phyloP scores from a whole-genome alignment of 805 yeast genomes.

The Sugiyamaella smithiae region DNA sequence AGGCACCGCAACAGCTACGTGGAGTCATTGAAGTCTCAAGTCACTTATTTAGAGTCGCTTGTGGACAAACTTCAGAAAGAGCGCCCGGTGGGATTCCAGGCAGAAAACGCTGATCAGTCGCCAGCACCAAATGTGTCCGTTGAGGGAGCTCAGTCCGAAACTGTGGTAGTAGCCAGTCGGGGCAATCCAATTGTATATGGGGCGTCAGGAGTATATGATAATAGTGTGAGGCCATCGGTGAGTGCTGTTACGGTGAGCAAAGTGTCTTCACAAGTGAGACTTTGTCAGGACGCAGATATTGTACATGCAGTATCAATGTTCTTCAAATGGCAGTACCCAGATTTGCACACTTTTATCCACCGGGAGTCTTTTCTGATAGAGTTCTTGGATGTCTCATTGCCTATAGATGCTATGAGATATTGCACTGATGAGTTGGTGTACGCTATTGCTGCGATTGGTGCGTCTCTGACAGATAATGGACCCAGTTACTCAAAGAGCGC shows the following conservation, averaged over 20 bases:
- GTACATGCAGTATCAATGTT: neutral
- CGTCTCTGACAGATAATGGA: neutral
- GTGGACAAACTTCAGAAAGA: neutral
- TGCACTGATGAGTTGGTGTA: conserved; percentile 5
- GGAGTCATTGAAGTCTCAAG: neutral
- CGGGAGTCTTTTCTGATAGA: conserved; percentile 7
- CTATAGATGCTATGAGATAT: neutral
- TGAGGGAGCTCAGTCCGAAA: neutral
- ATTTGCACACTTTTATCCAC: conserved; percentile 1
- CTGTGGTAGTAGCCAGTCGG: neutral
- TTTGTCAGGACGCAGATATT: neutral
- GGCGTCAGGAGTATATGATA: conserved; percentile 2
- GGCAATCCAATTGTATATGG: conserved; percentile 3
- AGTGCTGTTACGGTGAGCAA: neutral
- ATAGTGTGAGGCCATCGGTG: neutral
- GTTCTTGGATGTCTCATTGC: neutral
- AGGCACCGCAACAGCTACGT: neutral
- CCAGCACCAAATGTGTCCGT: neutral
- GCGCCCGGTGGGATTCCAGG: neutral
- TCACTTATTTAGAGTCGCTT: neutral
- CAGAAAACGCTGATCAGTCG: neutral
- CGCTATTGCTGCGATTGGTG: conserved; percentile 7
- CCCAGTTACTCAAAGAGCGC: neutral
- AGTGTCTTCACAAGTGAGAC: neutral
- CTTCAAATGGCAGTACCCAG: conserved; percentile 7